phyloP scores from a whole-genome alignment of 2,329 filamentous ascomycete species.

The Cadophora malorum region DNA sequence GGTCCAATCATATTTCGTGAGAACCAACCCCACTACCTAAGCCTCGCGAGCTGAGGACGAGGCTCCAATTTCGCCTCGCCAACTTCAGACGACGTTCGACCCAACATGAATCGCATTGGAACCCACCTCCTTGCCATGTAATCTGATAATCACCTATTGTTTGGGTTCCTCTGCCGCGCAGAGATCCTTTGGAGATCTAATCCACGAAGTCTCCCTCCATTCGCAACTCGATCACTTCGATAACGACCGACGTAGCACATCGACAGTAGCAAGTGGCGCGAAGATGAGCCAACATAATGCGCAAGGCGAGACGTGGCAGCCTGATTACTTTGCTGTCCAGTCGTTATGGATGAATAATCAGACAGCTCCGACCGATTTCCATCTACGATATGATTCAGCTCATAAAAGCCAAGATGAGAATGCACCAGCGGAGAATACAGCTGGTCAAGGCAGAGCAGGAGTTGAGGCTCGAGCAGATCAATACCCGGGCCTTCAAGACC shows the following conservation, averaged over 20 bases:
- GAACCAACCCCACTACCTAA: slow-evolving; percentile 1
- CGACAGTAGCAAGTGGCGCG: neutral
- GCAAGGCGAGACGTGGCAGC: slow-evolving; percentile 5
- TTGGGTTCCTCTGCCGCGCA: neutral
- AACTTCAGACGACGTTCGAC: neutral
- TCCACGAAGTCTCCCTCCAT: neutral
- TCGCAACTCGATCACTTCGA: neutral
- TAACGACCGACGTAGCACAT: neutral
- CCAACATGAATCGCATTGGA: neutral
- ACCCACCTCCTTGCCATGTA: neutral
- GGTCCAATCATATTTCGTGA: neutral
- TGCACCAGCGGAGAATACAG: neutral
- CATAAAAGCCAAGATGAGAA: neutral
- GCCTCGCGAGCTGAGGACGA: neutral
- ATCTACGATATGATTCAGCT: neutral
- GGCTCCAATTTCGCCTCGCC: slow-evolving; percentile 16
- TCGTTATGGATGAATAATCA: neutral
- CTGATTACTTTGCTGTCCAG: slow-evolving; percentile 11
- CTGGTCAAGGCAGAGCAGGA: neutral
- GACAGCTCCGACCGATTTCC: neutral
- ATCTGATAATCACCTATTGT: neutral
- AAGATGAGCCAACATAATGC: slow-evolving; percentile 7
- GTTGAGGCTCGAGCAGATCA: neutral
- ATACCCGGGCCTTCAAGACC: neutral
- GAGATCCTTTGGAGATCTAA: neutral